Conservation (phyloP, 2,329 filamentous ascomycete genomes). For the Furcasterigmium sp. region DNA sequence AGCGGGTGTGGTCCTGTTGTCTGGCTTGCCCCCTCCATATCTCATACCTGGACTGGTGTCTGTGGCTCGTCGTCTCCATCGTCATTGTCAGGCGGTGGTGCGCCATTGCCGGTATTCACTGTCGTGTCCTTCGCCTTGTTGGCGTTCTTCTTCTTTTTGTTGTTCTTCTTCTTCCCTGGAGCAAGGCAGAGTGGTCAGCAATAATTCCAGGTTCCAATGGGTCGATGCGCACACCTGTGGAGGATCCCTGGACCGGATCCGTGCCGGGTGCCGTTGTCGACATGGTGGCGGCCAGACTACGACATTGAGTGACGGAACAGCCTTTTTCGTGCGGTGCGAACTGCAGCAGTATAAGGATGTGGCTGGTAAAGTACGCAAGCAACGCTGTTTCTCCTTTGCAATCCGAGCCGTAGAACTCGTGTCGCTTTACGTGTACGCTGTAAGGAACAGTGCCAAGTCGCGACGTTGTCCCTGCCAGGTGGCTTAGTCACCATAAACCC, state of each 20-base stretch:
- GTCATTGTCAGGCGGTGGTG: constrained; percentile 26
- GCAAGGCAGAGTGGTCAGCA: constrained; percentile 12
- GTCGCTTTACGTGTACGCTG: not conserved
- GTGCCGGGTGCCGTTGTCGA: constrained; percentile 19
- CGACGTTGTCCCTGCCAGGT: not conserved
- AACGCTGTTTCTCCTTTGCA: no score
- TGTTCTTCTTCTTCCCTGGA: constrained; percentile 51
- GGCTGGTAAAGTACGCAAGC: no score
- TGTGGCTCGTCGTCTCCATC: constrained; percentile 40
- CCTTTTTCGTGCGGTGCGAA: not conserved
- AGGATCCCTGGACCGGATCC: constrained; percentile 18
- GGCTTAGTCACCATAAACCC: not conserved
- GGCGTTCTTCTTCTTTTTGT: constrained; percentile 54
- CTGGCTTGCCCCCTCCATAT: constrained; percentile 5
- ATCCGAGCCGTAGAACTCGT: not conserved
- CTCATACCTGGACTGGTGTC: constrained; percentile 26
- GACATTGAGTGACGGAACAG: constrained; percentile 7
- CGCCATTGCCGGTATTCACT: constrained; percentile 25
- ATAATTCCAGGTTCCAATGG: not conserved
- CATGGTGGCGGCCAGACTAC: constrained; percentile 16
- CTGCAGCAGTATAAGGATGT: not conserved
- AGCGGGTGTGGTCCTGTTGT: no score
- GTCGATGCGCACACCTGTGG: constrained; percentile 16
- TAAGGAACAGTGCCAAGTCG: not conserved
- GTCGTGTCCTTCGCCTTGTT: constrained; percentile 37